Conservation (phyloP, 2,329 filamentous ascomycete species). For the Macrophomina pseudophaseolina region DNA sequence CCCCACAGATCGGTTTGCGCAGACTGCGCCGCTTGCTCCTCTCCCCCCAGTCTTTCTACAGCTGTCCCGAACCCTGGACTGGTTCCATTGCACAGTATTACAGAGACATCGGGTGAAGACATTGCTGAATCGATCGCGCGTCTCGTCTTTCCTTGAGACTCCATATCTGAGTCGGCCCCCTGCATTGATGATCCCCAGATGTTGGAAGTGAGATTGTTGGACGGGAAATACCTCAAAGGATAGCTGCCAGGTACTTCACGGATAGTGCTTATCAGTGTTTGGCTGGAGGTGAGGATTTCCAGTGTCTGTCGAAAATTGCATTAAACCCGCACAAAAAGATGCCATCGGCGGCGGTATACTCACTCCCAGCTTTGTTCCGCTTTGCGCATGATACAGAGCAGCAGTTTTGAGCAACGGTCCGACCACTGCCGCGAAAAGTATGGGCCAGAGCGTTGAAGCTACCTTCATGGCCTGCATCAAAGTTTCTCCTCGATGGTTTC, state of each 20-base stretch:
- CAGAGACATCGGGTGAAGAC: neutral
- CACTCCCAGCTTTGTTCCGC: slow-evolving; percentile 3
- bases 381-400: neutral
- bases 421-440: neutral
- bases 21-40: neutral
- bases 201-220: neutral
- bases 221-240: neutral
- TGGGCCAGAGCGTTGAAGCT: slow-evolving; percentile 20
- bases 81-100: neutral
- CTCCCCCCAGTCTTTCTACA: neutral
- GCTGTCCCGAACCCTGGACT: neutral
- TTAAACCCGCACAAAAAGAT: neutral
- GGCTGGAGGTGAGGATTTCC: neutral
- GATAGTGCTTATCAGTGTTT: neutral
- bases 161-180: neutral
- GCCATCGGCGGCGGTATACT: too few species aligned
- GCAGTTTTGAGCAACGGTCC: neutral
- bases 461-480: neutral
- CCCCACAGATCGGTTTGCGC: neutral
- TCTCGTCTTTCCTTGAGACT: neutral
- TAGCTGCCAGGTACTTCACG: neutral
- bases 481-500: neutral
- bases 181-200: neutral
- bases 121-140: neutral
- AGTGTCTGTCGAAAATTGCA: neutral